Conservation (phyloP, 75 land plant species). For the Sequoiadendron giganteum region DNA sequence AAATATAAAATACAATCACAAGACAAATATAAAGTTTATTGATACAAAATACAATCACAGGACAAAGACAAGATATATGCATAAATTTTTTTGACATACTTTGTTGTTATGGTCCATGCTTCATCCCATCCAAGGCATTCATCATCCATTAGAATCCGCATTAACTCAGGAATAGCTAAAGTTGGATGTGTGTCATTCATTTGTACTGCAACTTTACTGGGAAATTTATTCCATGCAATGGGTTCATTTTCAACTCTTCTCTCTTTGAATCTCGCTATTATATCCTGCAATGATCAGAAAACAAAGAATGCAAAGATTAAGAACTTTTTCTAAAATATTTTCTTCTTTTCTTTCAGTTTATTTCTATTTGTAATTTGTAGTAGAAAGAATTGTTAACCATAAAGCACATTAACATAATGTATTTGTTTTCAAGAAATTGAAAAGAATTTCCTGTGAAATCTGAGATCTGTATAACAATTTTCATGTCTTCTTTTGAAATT, state of each 20-base stretch:
- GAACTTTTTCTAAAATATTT: not conserved
- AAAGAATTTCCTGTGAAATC: not conserved
- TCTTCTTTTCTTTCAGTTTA: not conserved
- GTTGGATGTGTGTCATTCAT: conserved; percentile 99
- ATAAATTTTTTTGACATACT: conserved; percentile 21
- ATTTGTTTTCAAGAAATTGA: not conserved
- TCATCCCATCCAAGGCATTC: conserved; percentile 95
- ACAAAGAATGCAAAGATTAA: not conserved
- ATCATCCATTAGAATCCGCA: conserved; percentile 88
- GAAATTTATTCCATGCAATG: conserved; percentile 67
- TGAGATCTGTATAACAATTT: not conserved
- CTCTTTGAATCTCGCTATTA: conserved; percentile 85
- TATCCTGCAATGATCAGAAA: conserved; percentile 55
- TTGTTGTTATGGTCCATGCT: conserved; percentile 88
- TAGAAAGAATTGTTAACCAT: not conserved
- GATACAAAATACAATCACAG: not conserved
- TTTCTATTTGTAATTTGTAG: not conserved
- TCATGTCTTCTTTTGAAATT: not conserved
- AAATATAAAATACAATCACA: not conserved
- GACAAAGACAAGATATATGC: not conserved
- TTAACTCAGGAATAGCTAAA: conserved; percentile 90
- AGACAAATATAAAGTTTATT: not conserved
- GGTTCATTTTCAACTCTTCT: conserved; percentile 39
- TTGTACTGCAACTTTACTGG: conserved; percentile 91
- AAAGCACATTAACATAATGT: not conserved